Base-by-base conservation (phyloP, 208 protist genomes). In the Leishmania guyanensis region DNA sequence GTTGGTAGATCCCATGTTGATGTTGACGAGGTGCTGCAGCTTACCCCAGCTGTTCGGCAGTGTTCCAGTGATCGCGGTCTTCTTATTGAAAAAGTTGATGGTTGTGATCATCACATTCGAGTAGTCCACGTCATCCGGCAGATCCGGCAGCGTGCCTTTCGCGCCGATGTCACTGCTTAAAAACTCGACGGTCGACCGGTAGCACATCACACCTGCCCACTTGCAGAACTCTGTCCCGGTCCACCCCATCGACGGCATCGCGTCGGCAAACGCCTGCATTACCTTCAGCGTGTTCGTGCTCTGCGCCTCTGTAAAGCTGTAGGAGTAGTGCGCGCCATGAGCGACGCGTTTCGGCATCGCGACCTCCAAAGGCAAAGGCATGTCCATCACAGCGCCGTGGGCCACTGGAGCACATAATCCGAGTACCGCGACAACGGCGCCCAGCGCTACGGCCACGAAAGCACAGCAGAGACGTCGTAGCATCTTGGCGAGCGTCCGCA, bases 241-340 rank as follows among this genome's bases (percentile, higher is more conserved):
- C 75, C 75, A 78, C 56, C 22, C 43, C 75, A 78, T 54, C 39
- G 56, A 39, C 22, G 75, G 75, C 12, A 78, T 78, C 75, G 75
- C 75, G 1, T 17, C n/a, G 26, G 75, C 51, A n/a, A 78, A 78
- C n/a, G 51, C 75, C 53, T 53, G 75, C 75, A 78, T 29, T 3
- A 65, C 58, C 39, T 10, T 29, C 39, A 64, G 75, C 56, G 75
- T 78, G 43, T 68, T 68, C 22, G 1, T 29, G 1, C 2, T 5
- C 75, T 78, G 71, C 4, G 20, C 46, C 4, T 0, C 17, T 48
- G 48, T 75, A 9, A 71, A 39, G 0, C 36, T 39, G 36, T 39
- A 71, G 3, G 36, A 29, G 66, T 39, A 71, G 12, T 3, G 10
- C 3, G 10, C 9, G 12, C 10, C 60, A 65, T 22, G 0, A 39